phyloP scores from a whole-genome alignment of 495 filamentous ascomycete species.

The Wilcoxina mikolae region DNA sequence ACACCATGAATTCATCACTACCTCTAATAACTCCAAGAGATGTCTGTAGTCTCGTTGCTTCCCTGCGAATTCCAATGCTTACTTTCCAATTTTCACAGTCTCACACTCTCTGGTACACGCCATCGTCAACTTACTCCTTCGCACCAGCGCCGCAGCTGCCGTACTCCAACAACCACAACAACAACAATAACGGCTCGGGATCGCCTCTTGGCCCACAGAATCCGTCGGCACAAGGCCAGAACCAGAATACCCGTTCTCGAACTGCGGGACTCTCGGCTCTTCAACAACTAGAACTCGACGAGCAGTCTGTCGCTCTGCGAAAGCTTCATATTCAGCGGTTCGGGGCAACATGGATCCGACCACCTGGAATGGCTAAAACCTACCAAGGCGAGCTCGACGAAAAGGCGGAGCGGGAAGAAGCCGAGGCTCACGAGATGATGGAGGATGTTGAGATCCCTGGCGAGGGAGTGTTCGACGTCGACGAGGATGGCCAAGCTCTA shows the following conservation, averaged over 20 bases:
- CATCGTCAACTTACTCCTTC: conserved; percentile 52
- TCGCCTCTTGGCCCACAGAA: conserved; percentile 14
- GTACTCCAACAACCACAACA: conserved; percentile 17
- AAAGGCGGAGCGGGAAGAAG: conserved; percentile 61
- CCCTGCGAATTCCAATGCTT: too few relatives aligned
- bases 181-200: conserved; percentile 13
- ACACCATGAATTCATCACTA: conserved; percentile 49
- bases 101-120: conserved; percentile 40
- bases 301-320: conserved; percentile 49
- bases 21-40: conserved; percentile 57
- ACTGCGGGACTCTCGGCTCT: conserved; percentile 39
- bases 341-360: conserved; percentile 63
- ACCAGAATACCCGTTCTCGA: conserved; percentile 16
- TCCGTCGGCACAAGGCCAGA: conserved; percentile 18
- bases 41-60: too few relatives aligned
- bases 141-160: conserved; percentile 28
- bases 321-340: conserved; percentile 59
- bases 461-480: conserved; percentile 25
- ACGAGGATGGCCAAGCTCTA: conserved; percentile 20
- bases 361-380: conserved; percentile 61
- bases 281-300: conserved; percentile 49
- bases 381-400: conserved; percentile 67
- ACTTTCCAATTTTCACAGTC: too few relatives aligned
- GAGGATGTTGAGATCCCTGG: conserved; percentile 46
- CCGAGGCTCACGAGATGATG: conserved; percentile 47